Base-by-base conservation (phyloP, 371 early-diverging fungal genomes). In the Cladochytrium tenue region DNA sequence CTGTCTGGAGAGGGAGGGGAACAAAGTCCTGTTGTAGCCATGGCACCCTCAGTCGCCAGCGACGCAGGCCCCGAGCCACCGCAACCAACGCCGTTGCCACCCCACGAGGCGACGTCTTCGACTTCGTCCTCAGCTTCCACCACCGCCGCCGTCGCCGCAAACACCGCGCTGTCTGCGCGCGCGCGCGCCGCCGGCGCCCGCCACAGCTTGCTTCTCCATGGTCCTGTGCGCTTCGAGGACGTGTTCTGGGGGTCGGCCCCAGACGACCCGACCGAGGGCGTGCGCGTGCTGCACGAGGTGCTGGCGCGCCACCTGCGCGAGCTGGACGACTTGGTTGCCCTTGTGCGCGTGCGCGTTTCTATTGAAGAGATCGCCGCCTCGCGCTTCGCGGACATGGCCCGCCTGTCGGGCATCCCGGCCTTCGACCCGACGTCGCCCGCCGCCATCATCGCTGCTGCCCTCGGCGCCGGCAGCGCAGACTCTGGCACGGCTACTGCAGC, bases 231-330 rank as follows among this genome's bases (percentile, higher is more conserved):
- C 35, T 72, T 72, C 63, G 66, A 72, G 23, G 73, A 72, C 62
- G 58, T 62, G 63, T 72, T 68, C 57, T 72, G 73, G 73, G 73
- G 73, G 33, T 63, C 69, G 3, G 43, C 7, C 20, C 63, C 66
- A 61, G 60, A 61, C 32, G 59, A 64, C 56, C 69, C 73, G 15
- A 65, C 69, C 32, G 65, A 51, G 3, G 73, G 73, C 26, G 73
- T 72, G 28, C 31, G 53, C 31, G 58, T 62, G 23, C 68, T 72
- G 27, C 73, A 72, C 52, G 31, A 26, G 3, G 63, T 72, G 30
- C 65, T 72, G 36, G 2, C 36, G 32, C 66, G 62, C 32, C 73
- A 72, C 53, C 66, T 72, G 36, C 55, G 53, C 7, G 73, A 72
- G 51, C 69, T 63, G 23, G 66, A 66, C 7, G 65, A 65, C 56